These are phyloP conservation scores for Cladophialophora psammophila DNA, from an alignment of 2,329 filamentous ascomycete genomes.

Conservation along the genomic window DNA sequence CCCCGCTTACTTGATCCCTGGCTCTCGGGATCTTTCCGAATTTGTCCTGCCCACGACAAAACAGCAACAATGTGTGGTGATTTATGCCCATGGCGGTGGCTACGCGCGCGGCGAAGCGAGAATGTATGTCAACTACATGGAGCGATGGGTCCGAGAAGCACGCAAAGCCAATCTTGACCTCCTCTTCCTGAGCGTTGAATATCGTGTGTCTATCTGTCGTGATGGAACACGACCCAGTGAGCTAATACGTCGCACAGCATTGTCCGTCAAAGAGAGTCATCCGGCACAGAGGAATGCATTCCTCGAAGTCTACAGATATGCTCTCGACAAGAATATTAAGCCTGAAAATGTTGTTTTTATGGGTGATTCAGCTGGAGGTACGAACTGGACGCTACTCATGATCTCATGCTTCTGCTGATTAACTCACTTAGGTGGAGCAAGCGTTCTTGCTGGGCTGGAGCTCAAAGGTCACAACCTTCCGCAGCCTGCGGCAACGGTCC, in stretches of 20 bases:
- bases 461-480: slow-evolving; percentile 51
- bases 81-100: slow-evolving; percentile 26
- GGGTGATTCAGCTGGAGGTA: slow-evolving; percentile 87
- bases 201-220: slow-evolving; percentile 5
- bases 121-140: slow-evolving; percentile 30
- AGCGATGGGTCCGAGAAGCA: slow-evolving; percentile 20
- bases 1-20: slow-evolving; percentile 24
- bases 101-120: slow-evolving; percentile 29
- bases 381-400: no score
- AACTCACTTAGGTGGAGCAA: slow-evolving; percentile 63
- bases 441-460: slow-evolving; percentile 63
- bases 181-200: slow-evolving; percentile 21
- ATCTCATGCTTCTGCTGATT: not conserved
- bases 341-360: slow-evolving; percentile 84
- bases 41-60: not conserved
- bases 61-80: slow-evolving; percentile 13
- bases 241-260: not conserved
- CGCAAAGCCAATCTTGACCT: slow-evolving; percentile 13
- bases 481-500: slow-evolving; percentile 83
- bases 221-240: not conserved
- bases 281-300: slow-evolving; percentile 25
- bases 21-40: slow-evolving; percentile 2
- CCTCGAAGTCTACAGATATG: slow-evolving; percentile 12
- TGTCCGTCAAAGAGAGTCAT: slow-evolving; percentile 14
- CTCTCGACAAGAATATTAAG: slow-evolving; percentile 49